phyloP scores from a whole-genome alignment of 169 alveolate genomes.

The Cytauxzoon felis region DNA sequence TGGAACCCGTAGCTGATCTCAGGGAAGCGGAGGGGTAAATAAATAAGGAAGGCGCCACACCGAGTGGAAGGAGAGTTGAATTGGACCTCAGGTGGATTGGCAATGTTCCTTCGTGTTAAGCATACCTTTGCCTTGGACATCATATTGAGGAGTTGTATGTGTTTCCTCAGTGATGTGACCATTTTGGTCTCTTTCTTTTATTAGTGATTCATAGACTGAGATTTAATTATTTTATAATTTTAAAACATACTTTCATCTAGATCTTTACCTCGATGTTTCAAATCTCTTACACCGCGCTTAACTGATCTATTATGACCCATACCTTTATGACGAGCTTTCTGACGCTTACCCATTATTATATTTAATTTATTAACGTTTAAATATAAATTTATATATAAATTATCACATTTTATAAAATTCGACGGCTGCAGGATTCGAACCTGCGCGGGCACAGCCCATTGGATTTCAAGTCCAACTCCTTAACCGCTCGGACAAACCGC shows the following conservation, averaged over 20 bases:
- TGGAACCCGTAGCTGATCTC: no score
- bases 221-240: not conserved
- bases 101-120: no score
- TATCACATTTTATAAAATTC: slow-evolving; percentile 35
- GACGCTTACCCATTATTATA: slow-evolving; percentile 39
- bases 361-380: not conserved
- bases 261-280: slow-evolving; percentile 53
- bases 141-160: not conserved
- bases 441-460: slow-evolving; percentile 97
- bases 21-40: no score
- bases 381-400: not conserved
- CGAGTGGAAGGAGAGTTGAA: no score
- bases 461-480: slow-evolving; percentile 96
- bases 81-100: no score
- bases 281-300: slow-evolving; percentile 62
- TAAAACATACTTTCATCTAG: slow-evolving; percentile 45
- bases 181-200: slow-evolving; percentile 10
- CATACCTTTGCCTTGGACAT: slow-evolving; percentile 24
- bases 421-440: slow-evolving; percentile 97
- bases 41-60: no score
- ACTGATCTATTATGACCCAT: slow-evolving; percentile 55
- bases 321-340: slow-evolving; percentile 53
- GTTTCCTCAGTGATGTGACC: slow-evolving; percentile 4
- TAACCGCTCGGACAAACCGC: slow-evolving; percentile 93
- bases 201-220: slow-evolving; percentile 51